Percentiles rank a stretch among this genome's conserved stretches.
phyloP scores from a whole-genome alignment of 129 eudicot genomes.

The Rutidosis leptorrhynchoides region DNA sequence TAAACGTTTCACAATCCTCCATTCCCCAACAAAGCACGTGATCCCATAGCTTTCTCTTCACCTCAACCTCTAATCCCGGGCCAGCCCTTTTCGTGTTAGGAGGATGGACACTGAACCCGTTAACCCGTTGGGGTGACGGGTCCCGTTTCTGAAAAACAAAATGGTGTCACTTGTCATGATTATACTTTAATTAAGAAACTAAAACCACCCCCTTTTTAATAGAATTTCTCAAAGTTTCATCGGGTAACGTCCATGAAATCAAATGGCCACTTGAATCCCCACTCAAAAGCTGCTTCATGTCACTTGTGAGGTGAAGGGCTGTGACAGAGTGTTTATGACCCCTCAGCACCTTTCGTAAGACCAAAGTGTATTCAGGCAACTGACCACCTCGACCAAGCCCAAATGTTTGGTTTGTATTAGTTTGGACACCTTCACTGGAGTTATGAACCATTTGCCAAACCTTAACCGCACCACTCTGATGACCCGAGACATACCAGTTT shows the following conservation, averaged over 20 bases:
- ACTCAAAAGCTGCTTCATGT: constrained; percentile 79
- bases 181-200: neutral
- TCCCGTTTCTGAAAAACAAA: neutral
- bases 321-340: constrained; percentile 79
- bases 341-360: constrained; percentile 80
- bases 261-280: constrained; percentile 87
- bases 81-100: constrained; percentile 40
- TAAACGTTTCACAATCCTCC: constrained; percentile 1
- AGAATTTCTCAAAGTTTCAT: constrained; percentile 66
- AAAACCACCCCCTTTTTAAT: constrained; percentile 58
- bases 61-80: constrained; percentile 17
- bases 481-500: constrained; percentile 93
- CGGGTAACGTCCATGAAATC: constrained; percentile 86
- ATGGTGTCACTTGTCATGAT: neutral
- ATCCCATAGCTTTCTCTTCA: constrained; percentile 1
- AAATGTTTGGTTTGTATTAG: constrained; percentile 30
- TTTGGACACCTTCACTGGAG: constrained; percentile 41
- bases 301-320: constrained; percentile 77
- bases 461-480: constrained; percentile 95
- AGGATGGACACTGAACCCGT: constrained; percentile 18
- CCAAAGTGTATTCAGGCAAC: constrained; percentile 69
- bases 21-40: neutral
- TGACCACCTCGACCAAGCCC: constrained; percentile 54
- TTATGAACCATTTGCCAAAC: constrained; percentile 90
- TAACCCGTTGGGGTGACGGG: neutral